Base-by-base conservation (phyloP, 2,329 filamentous ascomycete genomes). In the Venturiaceae sp. region DNA sequence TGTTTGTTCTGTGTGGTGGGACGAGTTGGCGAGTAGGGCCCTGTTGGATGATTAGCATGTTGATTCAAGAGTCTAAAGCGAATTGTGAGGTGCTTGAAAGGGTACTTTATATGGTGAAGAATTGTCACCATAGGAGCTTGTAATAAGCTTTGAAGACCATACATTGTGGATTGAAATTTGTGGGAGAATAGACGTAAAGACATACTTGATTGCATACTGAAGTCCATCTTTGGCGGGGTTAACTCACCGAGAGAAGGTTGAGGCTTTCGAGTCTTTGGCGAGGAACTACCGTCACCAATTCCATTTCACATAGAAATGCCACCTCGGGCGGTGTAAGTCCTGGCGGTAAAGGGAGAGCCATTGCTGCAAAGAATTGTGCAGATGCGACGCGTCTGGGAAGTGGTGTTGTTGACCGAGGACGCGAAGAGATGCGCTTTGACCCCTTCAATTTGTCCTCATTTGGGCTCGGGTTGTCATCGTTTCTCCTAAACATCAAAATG, bases 251-350 rank as follows among this genome's bases (percentile, higher is more conserved):
- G 58, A 99, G 82, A 62, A 99, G 81, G 66, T 89, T 81, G 62
- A 99, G 87, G 64, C 83, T 84, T 64, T 96, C 91, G 57, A 99
- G 84, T 63, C 88, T 83, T 72, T 97, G 92, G 57, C 94, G 88
- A 36, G 94, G 94, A 54, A 97, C 84, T 23, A 99, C 83, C 0
- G 92, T 96, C 58, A 99, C 88, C 67, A 90, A 83, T 76, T 97
- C 92, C 91, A 96, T 97, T 76, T 99, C 94, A 73, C 92, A 96
- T 30, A 97, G 78, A 69, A 97, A 99, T 55, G 91, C 88, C 50
- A 95, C 88, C 75, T 99, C 94, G 63, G 88, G 80, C 60, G 94
- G 90, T 66, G 88, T 87, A 47, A 96, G 81, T 72, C 86, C 82
- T 62, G 80, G 77, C 39, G 81, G 80, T 44, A 85, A 76, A 63